Evolutionary conservation across 441 rosid species (phyloP), one percentile per base, ranked within the genome.

Genomic region (Metrosideros polymorpha): DNA sequence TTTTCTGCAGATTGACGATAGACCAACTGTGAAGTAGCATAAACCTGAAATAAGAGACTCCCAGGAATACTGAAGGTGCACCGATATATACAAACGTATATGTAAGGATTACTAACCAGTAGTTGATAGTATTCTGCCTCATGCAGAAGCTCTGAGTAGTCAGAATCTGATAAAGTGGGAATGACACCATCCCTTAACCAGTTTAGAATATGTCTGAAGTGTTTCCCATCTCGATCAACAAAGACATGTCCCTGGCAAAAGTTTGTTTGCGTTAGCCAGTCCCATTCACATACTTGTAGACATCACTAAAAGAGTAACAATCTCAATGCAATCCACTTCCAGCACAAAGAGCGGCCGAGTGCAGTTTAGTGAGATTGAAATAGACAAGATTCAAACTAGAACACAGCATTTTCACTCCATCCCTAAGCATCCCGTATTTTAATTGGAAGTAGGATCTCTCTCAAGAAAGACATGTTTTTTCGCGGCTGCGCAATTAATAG

Each of bases 41-140:
- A 29, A 47, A 84, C 14, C 71, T 50, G 27, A 50, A 50, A 82
- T 14, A 25, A 71, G 9, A 45, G 51, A 55, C 45, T 52, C 47
- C 49, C 82, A 15, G 30, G 39, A 85, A 84, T 24, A 84, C 54
- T n/a, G 82, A 47, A 39, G 39, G 82, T 79, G 84, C 84, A 82
- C 71, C 18, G 22, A 85, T 83, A 85, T 27, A 9, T 52, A 18
- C 12, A 57, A 43, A 54, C 30, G 45, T 35, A 51, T 63, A 82
- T 83, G 32, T 83, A 88, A 83, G 77, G 63, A 84, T 29, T 52
- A 79, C 96, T 89, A 92, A 97, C 99, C 82, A 94, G 94, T 57
- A 96, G 90, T 91, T 95, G 99, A 87, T 94, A 97, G 89, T 94
- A 94, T 89, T 97, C 98, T 82, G 97, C 98, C 91, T 97, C 99